These are phyloP conservation scores for Arachnopeziza araneosa DNA, from an alignment of 2,329 filamentous ascomycete genomes.

Conservation along the genomic window DNA sequence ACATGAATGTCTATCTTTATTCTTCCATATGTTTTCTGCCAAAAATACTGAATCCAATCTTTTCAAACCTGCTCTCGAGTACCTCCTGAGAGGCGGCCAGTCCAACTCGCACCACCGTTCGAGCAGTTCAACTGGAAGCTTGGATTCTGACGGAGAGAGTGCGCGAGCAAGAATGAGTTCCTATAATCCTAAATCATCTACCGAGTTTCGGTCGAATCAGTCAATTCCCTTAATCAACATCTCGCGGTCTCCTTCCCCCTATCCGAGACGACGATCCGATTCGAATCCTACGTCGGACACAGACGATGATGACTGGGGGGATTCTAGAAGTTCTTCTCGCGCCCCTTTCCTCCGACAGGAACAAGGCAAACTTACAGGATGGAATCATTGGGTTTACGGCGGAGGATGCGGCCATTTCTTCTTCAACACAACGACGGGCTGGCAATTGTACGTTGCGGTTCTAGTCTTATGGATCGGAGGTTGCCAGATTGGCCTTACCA, in stretches of 20 bases:
- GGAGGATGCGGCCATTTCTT: slow-evolving; percentile 44
- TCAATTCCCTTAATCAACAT: slow-evolving; percentile 40
- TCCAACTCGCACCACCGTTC: slow-evolving; percentile 19
- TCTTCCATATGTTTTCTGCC: slow-evolving; percentile 24
- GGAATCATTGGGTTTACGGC: slow-evolving; percentile 32
- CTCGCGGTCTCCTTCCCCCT: slow-evolving; percentile 39
- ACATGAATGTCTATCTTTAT: too few relatives aligned
- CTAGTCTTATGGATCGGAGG: slow-evolving; percentile 43
- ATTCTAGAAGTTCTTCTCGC: slow-evolving; percentile 32
- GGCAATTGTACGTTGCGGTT: slow-evolving; percentile 42
- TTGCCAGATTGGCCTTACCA: slow-evolving; percentile 40
- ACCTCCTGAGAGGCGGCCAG: slow-evolving; percentile 27
- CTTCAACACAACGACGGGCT: slow-evolving; percentile 41
- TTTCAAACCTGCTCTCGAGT: slow-evolving; percentile 35
- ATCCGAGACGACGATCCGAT: slow-evolving; percentile 37
- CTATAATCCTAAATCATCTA: slow-evolving; percentile 18
- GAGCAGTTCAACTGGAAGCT: slow-evolving; percentile 22
- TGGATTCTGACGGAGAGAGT: slow-evolving; percentile 21
- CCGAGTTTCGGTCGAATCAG: slow-evolving; percentile 31
- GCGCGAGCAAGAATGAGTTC: slow-evolving; percentile 22
- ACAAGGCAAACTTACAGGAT: slow-evolving; percentile 23
- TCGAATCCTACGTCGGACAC: slow-evolving; percentile 37
- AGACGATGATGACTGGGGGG: slow-evolving; percentile 38
- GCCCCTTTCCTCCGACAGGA: slow-evolving; percentile 29
- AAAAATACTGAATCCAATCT: slow-evolving; percentile 29